Base-by-base conservation (phyloP, 1,284 basidiomycete genomes). In the Tilletia walkeri region DNA sequence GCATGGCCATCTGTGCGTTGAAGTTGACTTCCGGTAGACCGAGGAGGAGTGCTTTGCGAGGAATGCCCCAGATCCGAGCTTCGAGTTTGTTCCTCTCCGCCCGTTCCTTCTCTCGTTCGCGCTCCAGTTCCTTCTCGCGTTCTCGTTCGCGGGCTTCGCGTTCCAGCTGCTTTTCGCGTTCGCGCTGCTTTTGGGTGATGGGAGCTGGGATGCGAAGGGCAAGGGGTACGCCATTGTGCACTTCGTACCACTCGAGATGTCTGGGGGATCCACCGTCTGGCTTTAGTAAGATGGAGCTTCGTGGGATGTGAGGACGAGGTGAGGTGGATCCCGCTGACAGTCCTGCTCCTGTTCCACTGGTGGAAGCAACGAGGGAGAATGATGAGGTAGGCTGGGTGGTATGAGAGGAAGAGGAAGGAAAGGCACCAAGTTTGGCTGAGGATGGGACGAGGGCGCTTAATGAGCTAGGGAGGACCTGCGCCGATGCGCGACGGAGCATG, bases 41-140 rank as follows among this genome's bases (percentile, higher is more conserved):
- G 47, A 79, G 72, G 14, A 78, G 74, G 48, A 80, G 75, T 9
- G 76, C 78, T 72, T 78, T 79, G 49, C 78, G 79, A 47, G 79
- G 79, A 48, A 80, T 80, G 7, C 79, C 79, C 77, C 77, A 80
- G 66, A 80, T 73, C 68, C 75, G 78, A 66, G 76, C 76, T 34
- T 78, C 78, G 65, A 70, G 68, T 54, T 73, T 77, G 69, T 59
- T 69, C 30, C 38, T 6, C 69, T 69, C 74, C 54, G 70, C 63
- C 49, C 53, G 71, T 65, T 74, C 74, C 20, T 69, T 70, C 56
- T 75, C 73, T 2, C 70, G 66, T 53, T 76, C 75, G 69, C 71
- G 45, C 24, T 48, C 66, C n/a, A 41, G 38, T 36, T 68, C 67
- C 41, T 56, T 67, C 30, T 71, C 70, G 4, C 73, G 69, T 63